A percentile compares a stretch with the other conserved stretches of the same genome.
Conservation (phyloP, 1,284 basidiomycete species). For the Puccinia triticina region DNA sequence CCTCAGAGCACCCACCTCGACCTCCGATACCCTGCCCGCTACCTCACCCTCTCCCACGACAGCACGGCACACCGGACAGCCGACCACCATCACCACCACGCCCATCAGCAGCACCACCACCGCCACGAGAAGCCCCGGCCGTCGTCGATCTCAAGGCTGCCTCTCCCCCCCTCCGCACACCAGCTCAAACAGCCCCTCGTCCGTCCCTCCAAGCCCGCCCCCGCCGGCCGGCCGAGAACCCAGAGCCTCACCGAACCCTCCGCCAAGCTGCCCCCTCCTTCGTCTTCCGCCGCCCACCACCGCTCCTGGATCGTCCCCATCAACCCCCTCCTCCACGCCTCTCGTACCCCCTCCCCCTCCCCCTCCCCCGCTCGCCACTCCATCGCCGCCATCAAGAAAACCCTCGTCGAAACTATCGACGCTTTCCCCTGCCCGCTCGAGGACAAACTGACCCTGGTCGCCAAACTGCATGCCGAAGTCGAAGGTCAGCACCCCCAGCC, state of each 20-base stretch:
- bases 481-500: constrained; percentile 4
- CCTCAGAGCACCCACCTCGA: no score
- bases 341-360: not conserved
- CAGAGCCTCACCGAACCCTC: not conserved
- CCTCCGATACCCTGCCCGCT: no score
- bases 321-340: not conserved
- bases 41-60: no score
- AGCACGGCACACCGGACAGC: no score
- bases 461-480: constrained; percentile 35
- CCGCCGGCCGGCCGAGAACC: not conserved
- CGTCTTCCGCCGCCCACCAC: not conserved
- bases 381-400: constrained; percentile 13
- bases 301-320: not conserved
- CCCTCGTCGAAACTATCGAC: constrained; percentile 7
- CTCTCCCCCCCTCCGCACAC: not conserved
- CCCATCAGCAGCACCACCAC: no score
- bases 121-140: no score
- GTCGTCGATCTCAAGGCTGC: not conserved
- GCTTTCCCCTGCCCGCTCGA: not conserved
- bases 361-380: not conserved
- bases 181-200: no score
- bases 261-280: not conserved
- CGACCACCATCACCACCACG: no score
- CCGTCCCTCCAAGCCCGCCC: not conserved
- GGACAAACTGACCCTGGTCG: constrained; percentile 24